Evolutionary conservation across 352 stramenopile species (phyloP), one percentile per base, ranked within the genome.

Genomic region (Pythium chondricola): DNA sequence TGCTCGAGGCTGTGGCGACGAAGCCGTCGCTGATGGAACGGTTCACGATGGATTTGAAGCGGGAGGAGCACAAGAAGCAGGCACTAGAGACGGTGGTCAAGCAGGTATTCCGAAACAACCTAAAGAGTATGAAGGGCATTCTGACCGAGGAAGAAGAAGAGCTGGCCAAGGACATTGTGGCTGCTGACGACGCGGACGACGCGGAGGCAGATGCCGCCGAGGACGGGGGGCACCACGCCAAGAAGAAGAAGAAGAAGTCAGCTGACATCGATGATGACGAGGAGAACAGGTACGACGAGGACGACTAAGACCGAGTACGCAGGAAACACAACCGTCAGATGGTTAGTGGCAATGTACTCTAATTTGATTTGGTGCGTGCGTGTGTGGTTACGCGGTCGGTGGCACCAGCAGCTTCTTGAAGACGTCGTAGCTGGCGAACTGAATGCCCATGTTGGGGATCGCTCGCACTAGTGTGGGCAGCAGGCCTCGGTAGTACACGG

Each of bases 401-500:
- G 55, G 55, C 48, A 58, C 47, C 29, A 63, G 48, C 18, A 63
- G 35, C 22, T 26, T 30, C 51, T 85, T 87, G 59, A 90, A 66
- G 18, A 82, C 64, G 50, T 95, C 83, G 67, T 95, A 95, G 39
- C 72, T 86, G 20, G 77, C 77, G 43, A 95, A 95, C 59, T 95
- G 83, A 43, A 95, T 83, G 36, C 75, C 83, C 70, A 91, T 91
- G 41, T 91, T 91, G 39, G 83, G 83, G 64, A 95, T 83, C 27
- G 74, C 78, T 21, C 83, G 77, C 55, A 93, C 80, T 16, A 92
- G 69, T 35, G 85, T 95, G 6, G 82, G 79, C 37, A 71, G 65
- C 30, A 93, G 53, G 6, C 83, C 83, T 18, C 78, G 71, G 65
- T 91, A 95, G 45, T 79, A 88, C 25, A 80, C 74, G 1, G 56